Evolutionary conservation across 2,329 filamentous ascomycete genomes (phyloP), one percentile per base, ranked within the genome.

Genomic region (Hypocrella siamensis): DNA sequence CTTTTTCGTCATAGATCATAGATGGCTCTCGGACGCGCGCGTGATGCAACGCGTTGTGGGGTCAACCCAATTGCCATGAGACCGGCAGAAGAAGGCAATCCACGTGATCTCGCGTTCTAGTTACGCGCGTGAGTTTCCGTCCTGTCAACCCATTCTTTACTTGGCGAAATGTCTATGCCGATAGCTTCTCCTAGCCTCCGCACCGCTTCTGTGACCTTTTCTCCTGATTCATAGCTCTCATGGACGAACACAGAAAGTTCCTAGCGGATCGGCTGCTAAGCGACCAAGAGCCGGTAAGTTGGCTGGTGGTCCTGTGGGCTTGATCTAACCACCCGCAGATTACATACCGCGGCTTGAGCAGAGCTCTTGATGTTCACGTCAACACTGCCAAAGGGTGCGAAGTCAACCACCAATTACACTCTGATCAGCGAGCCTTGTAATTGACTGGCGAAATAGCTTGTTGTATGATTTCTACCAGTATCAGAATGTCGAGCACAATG

Each of bases 341-440:
- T 46, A 93, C 82, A 31, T 96, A 94, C 61, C 78, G 85, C 31
- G 63, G 79, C 30, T 59, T 98, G 38, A 90, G 85, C 54, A 72
- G 88, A 46, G 79, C 77, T 25, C 57, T 94, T 33, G 79, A 84
- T 46, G 68, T 93, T 28, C 80, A 94, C 51, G 78, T 81, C 52
- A 90, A 92, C 49, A 63, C 70, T 27, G 90, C 90, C 10, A 98
- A 98, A 56, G 76, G 86, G 86, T 92, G 60, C 15, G 30, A 24
- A 26, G 25, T n/a, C n/a, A n/a, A n/a, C n/a, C n/a, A n/a, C n/a
- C n/a, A n/a, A 11, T 12, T 12, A 14, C 9, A 7, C 15, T 26
- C n/a, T 26, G n/a, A 26, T 4, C 9, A 11, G 9, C n/a, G n/a
- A n/a, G n/a, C n/a, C n/a, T n/a, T n/a, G n/a, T n/a, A n/a, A n/a